Evolutionary conservation across 73 alveolate species (phyloP).

Genomic region (Effrenium voratum): DNA sequence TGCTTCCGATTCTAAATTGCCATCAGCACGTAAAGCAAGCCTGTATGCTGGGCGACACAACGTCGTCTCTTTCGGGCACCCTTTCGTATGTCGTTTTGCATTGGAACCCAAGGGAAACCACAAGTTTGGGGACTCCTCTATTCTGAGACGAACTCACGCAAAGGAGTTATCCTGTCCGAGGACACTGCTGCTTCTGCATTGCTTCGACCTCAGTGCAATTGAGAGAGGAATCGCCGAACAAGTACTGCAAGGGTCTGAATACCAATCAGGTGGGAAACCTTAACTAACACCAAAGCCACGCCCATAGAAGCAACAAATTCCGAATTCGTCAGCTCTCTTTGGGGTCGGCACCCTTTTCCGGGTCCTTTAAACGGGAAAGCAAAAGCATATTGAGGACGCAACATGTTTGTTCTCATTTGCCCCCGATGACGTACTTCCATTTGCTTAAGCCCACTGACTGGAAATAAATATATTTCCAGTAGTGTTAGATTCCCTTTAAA

Average conservation of each 20-base stretch:
- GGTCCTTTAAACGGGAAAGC: neutral
- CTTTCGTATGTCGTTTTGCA: too few species aligned
- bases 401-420: neutral
- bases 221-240: neutral
- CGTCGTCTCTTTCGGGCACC: too few species aligned
- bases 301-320: neutral
- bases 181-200: conserved; percentile 63
- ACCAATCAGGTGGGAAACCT: neutral
- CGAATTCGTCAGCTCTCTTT: neutral
- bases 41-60: too few species aligned
- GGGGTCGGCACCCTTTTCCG: neutral
- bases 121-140: neutral
- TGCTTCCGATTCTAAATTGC: too few species aligned
- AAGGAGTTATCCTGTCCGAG: neutral
- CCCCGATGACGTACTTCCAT: neutral
- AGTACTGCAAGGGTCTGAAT: neutral
- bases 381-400: neutral
- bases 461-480: too few species aligned
- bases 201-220: conserved; percentile 38
- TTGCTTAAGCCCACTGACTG: too few species aligned
- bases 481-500: too few species aligned
- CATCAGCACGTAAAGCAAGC: too few species aligned
- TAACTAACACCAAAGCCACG: neutral
- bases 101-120: too few species aligned
- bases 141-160: neutral